These are phyloP conservation scores for Clausena lansium DNA, from an alignment of 345 rosid genomes.

Conservation along the genomic window DNA sequence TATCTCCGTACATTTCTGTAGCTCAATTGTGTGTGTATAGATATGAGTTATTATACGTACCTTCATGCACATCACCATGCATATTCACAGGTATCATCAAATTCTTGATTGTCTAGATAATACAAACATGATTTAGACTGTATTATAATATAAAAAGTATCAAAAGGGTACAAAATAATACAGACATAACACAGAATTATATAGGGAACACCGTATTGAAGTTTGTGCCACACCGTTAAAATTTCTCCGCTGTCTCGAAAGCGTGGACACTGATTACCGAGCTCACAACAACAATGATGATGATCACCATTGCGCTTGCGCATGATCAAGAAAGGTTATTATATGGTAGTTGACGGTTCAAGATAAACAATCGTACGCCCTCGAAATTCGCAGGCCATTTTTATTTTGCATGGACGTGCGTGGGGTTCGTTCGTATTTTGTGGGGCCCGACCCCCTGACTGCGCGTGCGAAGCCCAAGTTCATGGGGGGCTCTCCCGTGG, in stretches of 20 bases:
- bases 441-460: slow-evolving; percentile 52
- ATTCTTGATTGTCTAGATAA: background rate
- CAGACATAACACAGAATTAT: background rate
- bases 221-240: slow-evolving; percentile 10
- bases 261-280: slow-evolving; percentile 19
- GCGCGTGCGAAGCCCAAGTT: slow-evolving; percentile 65
- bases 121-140: background rate
- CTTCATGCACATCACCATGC: background rate
- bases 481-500: slow-evolving; percentile 41
- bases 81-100: background rate
- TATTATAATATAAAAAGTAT: slow-evolving; percentile 3
- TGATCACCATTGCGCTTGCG: background rate
- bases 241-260: background rate
- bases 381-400: background rate
- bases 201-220: background rate
- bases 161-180: background rate
- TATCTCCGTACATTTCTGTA: background rate
- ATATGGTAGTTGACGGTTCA: background rate
- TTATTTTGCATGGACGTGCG: slow-evolving; percentile 56
- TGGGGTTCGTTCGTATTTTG: slow-evolving; percentile 1
- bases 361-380: slow-evolving; percentile 9
- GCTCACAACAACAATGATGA: slow-evolving; percentile 13
- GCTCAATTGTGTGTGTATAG: too few relatives aligned
- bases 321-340: background rate
- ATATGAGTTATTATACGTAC: background rate